Evolutionary conservation across 768 basidiomycete species (phyloP).

Genomic region (Pleurotus eryngii): DNA sequence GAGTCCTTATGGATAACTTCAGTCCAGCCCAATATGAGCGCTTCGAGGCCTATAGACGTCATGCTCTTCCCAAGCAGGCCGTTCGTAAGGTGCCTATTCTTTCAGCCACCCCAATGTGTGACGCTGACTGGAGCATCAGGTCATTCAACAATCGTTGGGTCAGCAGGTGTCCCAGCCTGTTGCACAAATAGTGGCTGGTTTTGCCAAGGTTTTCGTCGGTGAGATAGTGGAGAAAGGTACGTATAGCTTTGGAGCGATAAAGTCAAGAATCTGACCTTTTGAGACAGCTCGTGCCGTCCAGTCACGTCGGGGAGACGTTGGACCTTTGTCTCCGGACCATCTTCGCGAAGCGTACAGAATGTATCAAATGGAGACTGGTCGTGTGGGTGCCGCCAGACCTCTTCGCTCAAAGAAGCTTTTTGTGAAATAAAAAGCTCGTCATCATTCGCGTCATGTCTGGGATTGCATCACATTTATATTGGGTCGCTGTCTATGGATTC

Average conservation of each 20-base stretch:
- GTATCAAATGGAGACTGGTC: constrained; percentile 79
- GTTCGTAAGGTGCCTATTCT: constrained; percentile 64
- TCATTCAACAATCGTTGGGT: constrained; percentile 77
- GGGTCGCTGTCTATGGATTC: not conserved
- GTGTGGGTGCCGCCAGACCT: constrained; percentile 75
- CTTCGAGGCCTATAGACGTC: constrained; percentile 84
- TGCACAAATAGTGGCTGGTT: constrained; percentile 86
- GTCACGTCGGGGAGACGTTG: constrained; percentile 63
- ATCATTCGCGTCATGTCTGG: not conserved
- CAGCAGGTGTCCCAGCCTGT: constrained; percentile 86
- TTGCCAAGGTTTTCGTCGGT: constrained; percentile 89
- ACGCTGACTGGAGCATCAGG: constrained; percentile 34
- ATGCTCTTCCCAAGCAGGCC: constrained; percentile 78
- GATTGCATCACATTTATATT: not conserved
- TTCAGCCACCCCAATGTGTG: not conserved
- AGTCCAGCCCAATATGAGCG: constrained; percentile 81
- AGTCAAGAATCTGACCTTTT: constrained; percentile 2
- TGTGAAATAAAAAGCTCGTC: constrained; percentile 41
- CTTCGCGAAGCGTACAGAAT: constrained; percentile 84
- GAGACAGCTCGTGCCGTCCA: constrained; percentile 72
- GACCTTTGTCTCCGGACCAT: constrained; percentile 85
- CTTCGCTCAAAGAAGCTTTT: constrained; percentile 71
- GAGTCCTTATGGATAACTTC: constrained; percentile 88
- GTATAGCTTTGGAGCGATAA: constrained; percentile 12
- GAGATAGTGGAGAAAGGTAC: constrained; percentile 88